Evolutionary conservation across 2,329 filamentous ascomycete species (phyloP), one percentile per base, ranked within the genome.

Genomic region (Hawksworthiomyces lignivorus): DNA sequence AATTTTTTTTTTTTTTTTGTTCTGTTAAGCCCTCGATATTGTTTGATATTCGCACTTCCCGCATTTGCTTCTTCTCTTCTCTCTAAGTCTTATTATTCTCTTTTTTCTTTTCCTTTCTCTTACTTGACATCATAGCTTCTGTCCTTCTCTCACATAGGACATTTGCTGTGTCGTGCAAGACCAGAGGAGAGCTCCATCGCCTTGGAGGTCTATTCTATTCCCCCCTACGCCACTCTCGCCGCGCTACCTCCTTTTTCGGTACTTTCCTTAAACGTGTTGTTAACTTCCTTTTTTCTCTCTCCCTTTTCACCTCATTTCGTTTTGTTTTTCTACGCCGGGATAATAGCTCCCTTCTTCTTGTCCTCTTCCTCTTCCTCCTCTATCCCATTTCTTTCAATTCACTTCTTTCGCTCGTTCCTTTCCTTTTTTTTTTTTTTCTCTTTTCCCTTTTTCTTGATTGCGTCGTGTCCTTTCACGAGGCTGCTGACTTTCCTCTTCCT

Each of bases 241-340:
- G 27, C 42, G n/a, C n/a, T 36, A 33, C 43, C 43, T 44, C 43
- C 43, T 44, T 41, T 41, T 44, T 45, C 31, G 30, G 43, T 37
- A 33, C 43, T 36, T 38, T 45, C 38, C 32, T 21, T 29, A 34
- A 41, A 45, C 43, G 43, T 45, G 43, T 45, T 45, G 41, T 41
- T 14, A 45, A 38, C 43, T 41, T 45, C 38, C 38, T 34, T 29
- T 26, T 26, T 12, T 27, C 37, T 41, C 24, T 35, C 21, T 37
- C 26, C 28, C n/a, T 28, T 22, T 30, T 14, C 32, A 18, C 15
- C 27, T 15, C 30, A 6, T 18, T 31, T 44, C 22, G 15, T 29
- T 21, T 30, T 24, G 15, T 31, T 32, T 19, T 21, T 11, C n/a
- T n/a, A n/a, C n/a, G n/a, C n/a, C n/a, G n/a, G n/a, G n/a, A n/a